Percentiles rank a stretch among this genome's conserved stretches.
phyloP scores from a whole-genome alignment of 352 stramenopile genomes.

The Pythium phragmiticola region DNA sequence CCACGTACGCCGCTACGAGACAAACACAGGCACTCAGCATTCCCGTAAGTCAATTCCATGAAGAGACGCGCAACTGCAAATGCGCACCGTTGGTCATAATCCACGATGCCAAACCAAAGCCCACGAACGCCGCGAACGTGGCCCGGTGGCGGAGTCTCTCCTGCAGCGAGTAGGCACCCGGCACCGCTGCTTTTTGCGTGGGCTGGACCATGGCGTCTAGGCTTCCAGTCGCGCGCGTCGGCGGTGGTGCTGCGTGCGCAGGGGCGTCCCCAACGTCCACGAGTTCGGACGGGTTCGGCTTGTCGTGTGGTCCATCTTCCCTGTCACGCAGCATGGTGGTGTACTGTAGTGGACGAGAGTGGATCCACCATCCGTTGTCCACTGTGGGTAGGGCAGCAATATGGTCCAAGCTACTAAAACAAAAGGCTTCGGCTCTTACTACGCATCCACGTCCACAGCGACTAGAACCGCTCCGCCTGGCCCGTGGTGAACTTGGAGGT shows the following conservation, averaged over 20 bases:
- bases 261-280: not conserved
- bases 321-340: not conserved
- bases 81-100: slow-evolving; percentile 62
- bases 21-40: no score
- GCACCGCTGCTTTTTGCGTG: slow-evolving; percentile 3
- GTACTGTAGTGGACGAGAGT: not conserved
- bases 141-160: slow-evolving; percentile 9
- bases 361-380: slow-evolving; percentile 1
- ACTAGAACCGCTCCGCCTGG: no score
- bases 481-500: no score
- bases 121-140: slow-evolving; percentile 53
- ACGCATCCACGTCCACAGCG: not conserved
- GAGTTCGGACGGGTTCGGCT: slow-evolving; percentile 6
- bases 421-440: slow-evolving; percentile 10
- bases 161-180: not conserved
- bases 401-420: slow-evolving; percentile 12
- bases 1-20: slow-evolving; percentile 46
- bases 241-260: not conserved
- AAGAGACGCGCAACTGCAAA: not conserved
- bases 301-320: no score
- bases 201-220: slow-evolving; percentile 3
- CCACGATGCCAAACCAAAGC: slow-evolving; percentile 61
- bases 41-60: not conserved
- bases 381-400: slow-evolving; percentile 11
- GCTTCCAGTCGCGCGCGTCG: not conserved